Evolutionary conservation across 2,329 filamentous ascomycete species (phyloP), one percentile per base, ranked within the genome.

Genomic region (Fusarium tjaetaba): DNA sequence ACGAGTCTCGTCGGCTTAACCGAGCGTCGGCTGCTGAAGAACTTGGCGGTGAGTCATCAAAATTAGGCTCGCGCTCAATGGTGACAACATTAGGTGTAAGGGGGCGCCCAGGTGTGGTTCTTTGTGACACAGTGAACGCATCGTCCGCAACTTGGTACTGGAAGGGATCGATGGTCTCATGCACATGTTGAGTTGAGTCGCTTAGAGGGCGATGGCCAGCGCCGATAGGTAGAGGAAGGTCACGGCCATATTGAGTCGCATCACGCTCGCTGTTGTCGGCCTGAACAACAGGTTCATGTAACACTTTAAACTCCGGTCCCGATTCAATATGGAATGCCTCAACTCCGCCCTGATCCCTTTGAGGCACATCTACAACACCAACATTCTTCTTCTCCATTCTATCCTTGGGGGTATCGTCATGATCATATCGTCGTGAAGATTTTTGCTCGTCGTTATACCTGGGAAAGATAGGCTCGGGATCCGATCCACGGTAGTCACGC

Each of bases 141-240:
- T 87, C 85, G 68, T 88, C 83, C 46, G 84, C 73, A 68, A 90
- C 87, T 79, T 88, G 88, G 76, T 84, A 91, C 78, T 89, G 85
- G 78, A 91, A 91, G 24, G 89, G 88, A 79, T 91, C 87, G 76
- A 88, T 79, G 56, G 79, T 76, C n/a, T 78, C 75, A 76, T 67
- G 74, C 30, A 68, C 67, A 59, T 78, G 74, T 64, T 73, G 67
- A 72, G 67, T 80, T 48, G 72, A 76, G 64, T 58, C 60, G 59
- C 68, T 77, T 58, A 75, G 62, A 70, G 78, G 61, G 58, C 79
- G 73, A 65, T 78, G 74, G 48, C 71, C 78, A 76, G 73, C 73
- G 69, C 80, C 76, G 73, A 76, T 76, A 66, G 76, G 68, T 65
- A 68, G 76, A 53, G 74, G 73, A 43, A 74, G 68, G 51, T 77